These are phyloP conservation scores for Colletotrichum sp. DNA, from an alignment of 2,329 filamentous ascomycete genomes.

Conservation along the genomic window DNA sequence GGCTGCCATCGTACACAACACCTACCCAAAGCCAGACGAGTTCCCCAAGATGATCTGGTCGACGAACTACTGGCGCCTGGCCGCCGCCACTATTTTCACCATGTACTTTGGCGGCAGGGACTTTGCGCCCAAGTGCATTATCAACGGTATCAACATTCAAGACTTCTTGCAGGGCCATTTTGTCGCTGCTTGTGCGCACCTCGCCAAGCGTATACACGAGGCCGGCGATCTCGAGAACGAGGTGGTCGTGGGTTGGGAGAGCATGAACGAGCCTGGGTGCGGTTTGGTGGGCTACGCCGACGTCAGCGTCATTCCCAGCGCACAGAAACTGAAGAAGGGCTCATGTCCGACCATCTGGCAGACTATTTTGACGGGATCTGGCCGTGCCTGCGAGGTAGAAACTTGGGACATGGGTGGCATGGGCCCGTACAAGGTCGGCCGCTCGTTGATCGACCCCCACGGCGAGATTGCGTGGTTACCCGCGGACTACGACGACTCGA, in stretches of 20 bases:
- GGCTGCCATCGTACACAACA: constrained; percentile 94
- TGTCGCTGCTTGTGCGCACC: constrained; percentile 77
- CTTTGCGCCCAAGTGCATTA: constrained; percentile 95
- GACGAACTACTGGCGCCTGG: constrained; percentile 91
- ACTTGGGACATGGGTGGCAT: constrained; percentile 94
- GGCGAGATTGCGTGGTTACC: constrained; percentile 87
- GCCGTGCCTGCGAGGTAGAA: constrained; percentile 86
- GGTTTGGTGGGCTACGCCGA: constrained; percentile 86
- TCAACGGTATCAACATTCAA: constrained; percentile 94
- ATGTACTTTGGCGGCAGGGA: constrained; percentile 90
- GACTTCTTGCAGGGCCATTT: constrained; percentile 93
- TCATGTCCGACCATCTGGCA: constrained; percentile 96
- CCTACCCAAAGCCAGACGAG: constrained; percentile 80
- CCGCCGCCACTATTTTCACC: constrained; percentile 89
- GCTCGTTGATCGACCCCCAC: constrained; percentile 83
- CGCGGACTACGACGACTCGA: constrained; percentile 80
- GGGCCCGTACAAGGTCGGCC: constrained; percentile 89
- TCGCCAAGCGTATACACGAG: constrained; percentile 85
- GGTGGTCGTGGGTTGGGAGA: constrained; percentile 94
- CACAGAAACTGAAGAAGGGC: constrained; percentile 91
- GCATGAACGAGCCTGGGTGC: constrained; percentile 91
- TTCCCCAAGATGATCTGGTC: constrained; percentile 99
- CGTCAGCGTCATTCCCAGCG: constrained; percentile 79
- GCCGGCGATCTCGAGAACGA: constrained; percentile 88
- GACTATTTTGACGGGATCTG: constrained; percentile 88